Evolutionary conservation across 495 filamentous ascomycete genomes (phyloP), one percentile per base, ranked within the genome.

Genomic region (Clohesyomyces aquaticus): DNA sequence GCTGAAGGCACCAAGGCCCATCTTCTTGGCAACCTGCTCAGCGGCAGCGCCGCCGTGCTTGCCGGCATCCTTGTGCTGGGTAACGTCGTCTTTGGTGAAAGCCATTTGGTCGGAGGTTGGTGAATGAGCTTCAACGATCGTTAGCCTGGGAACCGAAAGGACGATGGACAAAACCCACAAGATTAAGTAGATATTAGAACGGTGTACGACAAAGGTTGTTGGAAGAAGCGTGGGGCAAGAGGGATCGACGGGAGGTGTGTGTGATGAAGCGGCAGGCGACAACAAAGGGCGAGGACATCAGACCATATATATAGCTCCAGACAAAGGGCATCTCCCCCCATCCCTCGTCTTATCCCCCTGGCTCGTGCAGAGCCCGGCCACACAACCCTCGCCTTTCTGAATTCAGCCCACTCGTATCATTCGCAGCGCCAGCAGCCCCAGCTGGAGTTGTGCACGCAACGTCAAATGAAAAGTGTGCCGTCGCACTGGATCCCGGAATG

Each of bases 21-120:
- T 3, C 11, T 62, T 14, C 49, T 62, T 62, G 16, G 59, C 59
- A 16, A 41, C 19, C 4, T 12, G n/a, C 35, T 62, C 59, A 18
- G 59, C 59, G 21, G 59, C 59, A 25, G 48, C 16, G n/a, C 59
- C 59, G 19, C 25, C 32, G 49, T 62, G 59, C 50, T 62, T 62
- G 48, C 35, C 59, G 21, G 50, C 50, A 42, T 62, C 59, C 38
- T 62, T 53, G 59, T 62, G 59, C 0, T 42, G 26, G 32, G 59
- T 48, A 35, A 62, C 50, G 48, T 48, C 54, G 1, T 60, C 57
- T 10, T 18, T 9, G 27, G 1, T 62, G 59, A 54, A 27, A 35
- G 48, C 59, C 59, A 62, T 62, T 62, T 48, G 45, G 6, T 52
- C 26, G 49, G 26, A 27, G 21, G 42, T 10, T 10, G 53, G 18